Evolutionary conservation across 2,329 filamentous ascomycete species (phyloP), one percentile per base, ranked within the genome.

Genomic region (Alternaria sp.): DNA sequence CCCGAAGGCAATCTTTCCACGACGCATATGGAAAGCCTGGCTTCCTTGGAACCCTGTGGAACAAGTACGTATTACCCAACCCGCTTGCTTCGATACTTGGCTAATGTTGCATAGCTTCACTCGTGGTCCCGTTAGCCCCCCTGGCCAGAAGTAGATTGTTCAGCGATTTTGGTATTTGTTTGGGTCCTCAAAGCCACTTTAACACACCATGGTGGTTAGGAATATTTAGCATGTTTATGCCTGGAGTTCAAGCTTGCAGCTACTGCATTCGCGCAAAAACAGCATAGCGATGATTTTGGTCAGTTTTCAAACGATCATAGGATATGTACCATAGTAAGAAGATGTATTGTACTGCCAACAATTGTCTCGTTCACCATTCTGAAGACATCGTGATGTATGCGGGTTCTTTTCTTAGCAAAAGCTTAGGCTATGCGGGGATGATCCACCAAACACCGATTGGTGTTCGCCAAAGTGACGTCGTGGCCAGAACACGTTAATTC

Each of bases 21-120:
- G 76, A 78, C 42, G 67, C 72, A 3, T 77, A 77, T 28, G 71
- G 69, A 32, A 76, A 75, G 61, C 62, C 71, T 7, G 74, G 75
- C 4, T 55, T 78, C 6, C 30, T 78, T 8, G 76, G 75, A 14
- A 65, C 61, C 0, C 65, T 73, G 68, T 78, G 76, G 76, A 77
- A 78, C 53, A 77, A 72, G 76, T 75, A 63, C 48, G 28, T 11
- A 16, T 11, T 3, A 5, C 14, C 4, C 11, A 7, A 16, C 12
- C 1, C 7, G 18, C 5, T 12, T 4, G 42, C 11, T 5, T 20
- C 22, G 24, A 20, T 12, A 2, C 14, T 7, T 20, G 16, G 18
- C 63, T 72, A n/a, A 76, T 38, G 12, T 1, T 12, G 3, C 26
- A 5, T n/a, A 77, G 75, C 53, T 77, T 70, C 51, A 78, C 76